Percentiles rank a stretch among this genome's conserved stretches.
phyloP scores from a whole-genome alignment of 129 eudicot species.

The Chrysanthemum lavandulifolium region DNA sequence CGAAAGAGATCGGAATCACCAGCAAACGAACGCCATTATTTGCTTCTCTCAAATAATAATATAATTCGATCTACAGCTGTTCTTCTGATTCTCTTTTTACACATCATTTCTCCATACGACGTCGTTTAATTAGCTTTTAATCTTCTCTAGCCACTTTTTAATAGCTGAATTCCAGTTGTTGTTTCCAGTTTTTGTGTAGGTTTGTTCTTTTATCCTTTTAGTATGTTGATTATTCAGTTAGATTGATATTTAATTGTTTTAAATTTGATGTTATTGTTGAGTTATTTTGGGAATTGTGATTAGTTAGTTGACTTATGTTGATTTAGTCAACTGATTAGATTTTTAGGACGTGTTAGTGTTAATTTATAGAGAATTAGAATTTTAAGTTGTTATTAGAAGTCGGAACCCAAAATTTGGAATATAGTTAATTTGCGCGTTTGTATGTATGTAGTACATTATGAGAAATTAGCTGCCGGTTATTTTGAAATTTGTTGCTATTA shows the following conservation, averaged over 20 bases:
- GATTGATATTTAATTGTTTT: neutral
- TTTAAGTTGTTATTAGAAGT: constrained; percentile 13
- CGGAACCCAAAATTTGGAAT: neutral
- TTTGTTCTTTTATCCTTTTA: constrained; percentile 4
- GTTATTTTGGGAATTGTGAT: constrained; percentile 6
- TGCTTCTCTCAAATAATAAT: constrained; percentile 12
- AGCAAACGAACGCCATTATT: constrained; percentile 29
- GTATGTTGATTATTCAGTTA: neutral
- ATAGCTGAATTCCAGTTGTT: constrained; percentile 14
- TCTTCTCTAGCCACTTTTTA: constrained; percentile 3
- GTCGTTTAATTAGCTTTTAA: constrained; percentile 17
- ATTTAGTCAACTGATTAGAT: constrained; percentile 17
- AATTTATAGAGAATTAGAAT: neutral
- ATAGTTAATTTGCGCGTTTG: too few species aligned
- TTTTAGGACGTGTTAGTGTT: neutral
- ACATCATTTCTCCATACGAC: neutral
- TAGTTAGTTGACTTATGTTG: neutral
- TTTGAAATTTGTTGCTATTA: neutral
- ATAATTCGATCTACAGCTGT: constrained; percentile 43
- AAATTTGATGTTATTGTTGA: neutral
- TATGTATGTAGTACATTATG: too few species aligned
- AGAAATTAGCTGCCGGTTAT: too few species aligned
- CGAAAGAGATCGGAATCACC: constrained; percentile 29
- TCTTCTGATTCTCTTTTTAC: constrained; percentile 29
- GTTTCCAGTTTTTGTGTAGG: constrained; percentile 27